Percentiles rank a stretch among this genome's conserved stretches.
These are phyloP conservation scores for Monilinia laxa DNA, from an alignment of 2,329 filamentous ascomycete genomes.

Conservation along the genomic window DNA sequence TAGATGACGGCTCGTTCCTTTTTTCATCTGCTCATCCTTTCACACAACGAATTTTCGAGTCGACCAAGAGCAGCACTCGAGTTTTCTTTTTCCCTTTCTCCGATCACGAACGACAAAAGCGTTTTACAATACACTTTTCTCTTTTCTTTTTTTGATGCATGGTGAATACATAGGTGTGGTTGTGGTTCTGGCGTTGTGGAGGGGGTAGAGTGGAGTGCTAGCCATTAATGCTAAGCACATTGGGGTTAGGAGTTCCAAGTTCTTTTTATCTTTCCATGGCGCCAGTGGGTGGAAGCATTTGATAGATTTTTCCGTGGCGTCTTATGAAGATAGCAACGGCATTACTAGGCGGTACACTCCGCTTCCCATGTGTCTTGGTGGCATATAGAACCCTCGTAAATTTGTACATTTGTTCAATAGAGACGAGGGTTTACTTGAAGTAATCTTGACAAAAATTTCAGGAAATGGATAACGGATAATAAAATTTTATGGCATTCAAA, in stretches of 20 bases:
- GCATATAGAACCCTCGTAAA: neutral
- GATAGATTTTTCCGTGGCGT: neutral
- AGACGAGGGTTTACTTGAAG: slow-evolving; percentile 1
- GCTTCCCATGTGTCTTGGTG: neutral
- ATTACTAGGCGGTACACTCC: neutral
- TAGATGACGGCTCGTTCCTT: slow-evolving; percentile 14
- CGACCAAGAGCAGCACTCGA: slow-evolving; percentile 4
- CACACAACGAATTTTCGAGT: slow-evolving; percentile 16
- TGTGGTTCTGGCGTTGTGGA: slow-evolving; percentile 6
- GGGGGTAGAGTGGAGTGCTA: slow-evolving; percentile 12
- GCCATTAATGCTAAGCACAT: slow-evolving; percentile 19
- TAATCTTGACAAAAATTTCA: slow-evolving; percentile 5
- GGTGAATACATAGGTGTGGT: slow-evolving; percentile 17
- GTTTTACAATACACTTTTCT: neutral
- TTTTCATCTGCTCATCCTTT: slow-evolving; percentile 18
- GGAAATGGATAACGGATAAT: neutral
- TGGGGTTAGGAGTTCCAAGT: neutral
- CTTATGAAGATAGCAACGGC: neutral
- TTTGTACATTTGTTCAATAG: neutral
- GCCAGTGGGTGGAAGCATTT: slow-evolving; percentile 2
- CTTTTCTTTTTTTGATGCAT: slow-evolving; percentile 20
- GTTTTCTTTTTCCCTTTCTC: slow-evolving; percentile 20
- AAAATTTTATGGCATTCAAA: neutral
- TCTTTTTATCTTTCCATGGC: neutral
- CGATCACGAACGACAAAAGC: slow-evolving; percentile 16